Base-by-base conservation (phyloP, 352 stramenopile genomes). In the Globisporangium sylvaticum region DNA sequence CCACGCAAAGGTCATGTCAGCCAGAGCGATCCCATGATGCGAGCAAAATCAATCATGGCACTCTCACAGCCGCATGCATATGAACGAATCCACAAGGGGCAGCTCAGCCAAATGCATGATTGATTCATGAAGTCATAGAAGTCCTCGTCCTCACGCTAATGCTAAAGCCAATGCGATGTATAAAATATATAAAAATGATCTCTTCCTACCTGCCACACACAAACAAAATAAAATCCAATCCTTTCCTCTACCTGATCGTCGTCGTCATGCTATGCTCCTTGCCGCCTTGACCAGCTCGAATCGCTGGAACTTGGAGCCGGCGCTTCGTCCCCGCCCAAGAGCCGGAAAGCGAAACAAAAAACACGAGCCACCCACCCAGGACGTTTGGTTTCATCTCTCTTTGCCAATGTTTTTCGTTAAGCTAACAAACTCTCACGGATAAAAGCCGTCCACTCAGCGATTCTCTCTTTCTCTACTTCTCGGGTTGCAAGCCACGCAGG, bases 331-430 rank as follows among this genome's bases (percentile, higher is more conserved):
- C 7, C 27, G 14, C 8, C 54, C 54, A 24, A 32, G 31, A 61
- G 31, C 42, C 31, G n/a, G 55, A 37, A 25, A 46, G 55, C 55
- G 55, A 37, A 58, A 50, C 46, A 32, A 52, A 57, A 54, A 42
- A 59, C 46, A 59, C 55, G 25, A 66, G 44, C 44, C 31, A 48
- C 20, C 58, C n/a, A 25, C 37, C 34, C 37, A 42, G 12, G 12
- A 44, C 37, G 37, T 61, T 83, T 68, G 67, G 72, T 72, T 80
- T 82, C 75, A 80, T 81, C 74, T 83, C 75, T 77, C 79, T 64
- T 64, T 64, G 58, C 71, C 76, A 72, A 77, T 81, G 75, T 81
- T 80, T 80, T 80, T 80, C 73, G 76, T 80, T 83, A 77, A 83
- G 73, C 73, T 79, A 75, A 64, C 58, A 27, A 22, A 68, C 67